Evolutionary conservation across 345 rosid genomes (phyloP), one percentile per base, ranked within the genome.

Genomic region (Carallia brachiata): DNA sequence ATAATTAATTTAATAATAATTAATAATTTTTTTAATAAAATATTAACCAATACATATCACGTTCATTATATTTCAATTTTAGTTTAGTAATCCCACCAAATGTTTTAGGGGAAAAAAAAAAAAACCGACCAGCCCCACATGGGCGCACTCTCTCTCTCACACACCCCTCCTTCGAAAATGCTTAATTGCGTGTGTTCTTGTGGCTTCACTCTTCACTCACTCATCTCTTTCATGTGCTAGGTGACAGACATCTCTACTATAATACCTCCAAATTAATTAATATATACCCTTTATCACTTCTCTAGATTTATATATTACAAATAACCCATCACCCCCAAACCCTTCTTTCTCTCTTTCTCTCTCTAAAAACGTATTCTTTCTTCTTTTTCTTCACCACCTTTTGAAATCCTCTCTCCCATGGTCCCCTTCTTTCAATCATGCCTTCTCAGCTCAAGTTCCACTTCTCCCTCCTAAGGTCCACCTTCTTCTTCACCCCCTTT

Each of bases 401-500:
- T n/a, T 23, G 23, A 23, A 23, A 27, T 2, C 53, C 76, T 60
- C 73, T 63, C 66, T 73, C 86, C 81, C 80, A 82, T 85, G 89
- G 80, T 87, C 78, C 50, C 79, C 28, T 72, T 73, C 73, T 73
- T 65, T 58, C 70, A 50, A 67, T 15, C 82, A 82, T 82, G 85
- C 77, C 81, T 62, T 73, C 84, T 44, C 79, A 15, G 34, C 59
- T 83, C 80, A 44, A 56, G 65, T 40, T 72, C 76, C 86, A 17
- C 76, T 82, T 84, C 80, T 79, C 79, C 65, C 65, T 79, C 62
- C 74, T 77, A 40, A 81, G 83, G 84, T 86, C 7, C 54, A 2
- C 4, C 17, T 6, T 16, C 53, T 7, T 16, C 36, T 5, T 28
- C 13, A 1, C 4, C 7, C 19, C 30, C 4, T 65, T 32, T 36